Conservation (phyloP, 768 basidiomycete species). For the Lyophyllum semitale region DNA sequence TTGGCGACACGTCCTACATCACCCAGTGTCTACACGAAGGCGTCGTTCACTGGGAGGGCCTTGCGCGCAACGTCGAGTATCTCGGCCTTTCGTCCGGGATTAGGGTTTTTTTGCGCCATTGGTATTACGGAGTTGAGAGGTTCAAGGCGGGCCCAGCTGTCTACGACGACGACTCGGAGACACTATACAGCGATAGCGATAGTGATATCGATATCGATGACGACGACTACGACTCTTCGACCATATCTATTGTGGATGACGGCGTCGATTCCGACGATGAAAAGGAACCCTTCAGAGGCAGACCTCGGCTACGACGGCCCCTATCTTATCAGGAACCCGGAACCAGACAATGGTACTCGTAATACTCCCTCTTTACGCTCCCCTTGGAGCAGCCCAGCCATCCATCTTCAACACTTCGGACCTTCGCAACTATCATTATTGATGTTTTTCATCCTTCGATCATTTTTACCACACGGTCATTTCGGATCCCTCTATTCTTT, state of each 20-base stretch:
- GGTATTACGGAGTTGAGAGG: constrained; percentile 44
- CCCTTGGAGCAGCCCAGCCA: not conserved
- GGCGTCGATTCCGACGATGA: constrained; percentile 30
- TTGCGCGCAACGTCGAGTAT: constrained; percentile 89
- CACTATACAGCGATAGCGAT: constrained; percentile 35
- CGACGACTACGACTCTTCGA: constrained; percentile 22
- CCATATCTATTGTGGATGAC: constrained; percentile 4
- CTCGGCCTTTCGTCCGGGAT: constrained; percentile 76
- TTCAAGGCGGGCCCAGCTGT: not conserved
- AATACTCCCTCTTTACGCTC: not conserved
- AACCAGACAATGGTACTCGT: constrained; percentile 19
- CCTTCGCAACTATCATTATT: constrained; percentile 24
- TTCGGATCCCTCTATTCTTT: constrained; percentile 1
- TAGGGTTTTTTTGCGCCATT: constrained; percentile 74
- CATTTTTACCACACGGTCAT: constrained; percentile 11
- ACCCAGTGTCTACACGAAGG: constrained; percentile 67
- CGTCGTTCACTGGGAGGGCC: constrained; percentile 78
- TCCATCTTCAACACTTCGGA: not conserved
- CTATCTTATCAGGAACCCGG: constrained; percentile 34
- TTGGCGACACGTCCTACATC: constrained; percentile 67
- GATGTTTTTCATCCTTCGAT: not conserved
- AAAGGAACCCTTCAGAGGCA: constrained; percentile 40
- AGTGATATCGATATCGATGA: constrained; percentile 14
- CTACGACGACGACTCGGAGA: constrained; percentile 32
- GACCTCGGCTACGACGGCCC: constrained; percentile 40